A percentile compares a stretch with the other conserved stretches of the same genome.
phyloP scores from a whole-genome alignment of 2,329 filamentous ascomycete genomes.

The Tympanopsis confertula region DNA sequence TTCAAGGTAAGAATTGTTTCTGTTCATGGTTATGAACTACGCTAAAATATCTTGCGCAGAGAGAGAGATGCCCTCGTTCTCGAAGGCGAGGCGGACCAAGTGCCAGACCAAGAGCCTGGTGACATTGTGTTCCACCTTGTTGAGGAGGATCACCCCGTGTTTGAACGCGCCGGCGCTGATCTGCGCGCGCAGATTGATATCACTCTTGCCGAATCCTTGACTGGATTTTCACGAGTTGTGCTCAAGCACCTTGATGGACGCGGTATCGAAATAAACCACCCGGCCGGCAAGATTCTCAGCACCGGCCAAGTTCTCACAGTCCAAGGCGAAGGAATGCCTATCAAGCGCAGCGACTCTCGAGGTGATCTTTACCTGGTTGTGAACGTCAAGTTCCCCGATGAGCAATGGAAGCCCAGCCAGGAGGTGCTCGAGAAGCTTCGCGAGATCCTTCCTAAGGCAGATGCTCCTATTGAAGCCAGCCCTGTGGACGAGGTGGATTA shows the following conservation, averaged over 20 bases:
- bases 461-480: conserved; percentile 52
- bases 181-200: conserved; percentile 72
- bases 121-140: conserved; percentile 84
- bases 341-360: conserved; percentile 71
- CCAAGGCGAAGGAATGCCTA: conserved; percentile 83
- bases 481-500: conserved; percentile 80
- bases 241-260: conserved; percentile 87
- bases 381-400: conserved; percentile 77
- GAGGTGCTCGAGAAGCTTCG: conserved; percentile 57
- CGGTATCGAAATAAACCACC: conserved; percentile 71
- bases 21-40: not conserved
- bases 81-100: conserved; percentile 87
- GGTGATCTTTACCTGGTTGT: conserved; percentile 83
- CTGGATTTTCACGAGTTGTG: conserved; percentile 81
- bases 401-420: conserved; percentile 70
- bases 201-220: conserved; percentile 71
- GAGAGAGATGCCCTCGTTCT: conserved; percentile 81
- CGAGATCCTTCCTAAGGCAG: conserved; percentile 62
- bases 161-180: conserved; percentile 74
- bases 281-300: conserved; percentile 64
- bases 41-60: not conserved
- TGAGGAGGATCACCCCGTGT: conserved; percentile 70
- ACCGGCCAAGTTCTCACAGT: conserved; percentile 81
- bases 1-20: conserved; percentile 35
- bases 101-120: conserved; percentile 77